Evolutionary conservation across 2,329 filamentous ascomycete genomes (phyloP).

Genomic region (Cordyceps militaris): DNA sequence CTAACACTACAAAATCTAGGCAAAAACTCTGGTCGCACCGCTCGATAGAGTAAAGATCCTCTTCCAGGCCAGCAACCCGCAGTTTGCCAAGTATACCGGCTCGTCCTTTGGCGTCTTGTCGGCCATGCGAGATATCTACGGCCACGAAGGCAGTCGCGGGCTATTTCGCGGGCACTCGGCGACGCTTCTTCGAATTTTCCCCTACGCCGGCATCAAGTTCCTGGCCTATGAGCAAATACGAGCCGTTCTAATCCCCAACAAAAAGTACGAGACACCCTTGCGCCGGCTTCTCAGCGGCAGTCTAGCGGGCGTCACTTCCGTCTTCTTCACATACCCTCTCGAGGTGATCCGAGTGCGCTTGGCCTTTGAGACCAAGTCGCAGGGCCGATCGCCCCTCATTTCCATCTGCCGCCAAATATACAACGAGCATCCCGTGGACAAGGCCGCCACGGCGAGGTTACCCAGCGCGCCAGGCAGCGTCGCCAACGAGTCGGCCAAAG

Average conservation of each 20-base stretch:
- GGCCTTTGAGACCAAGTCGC: constrained; percentile 83
- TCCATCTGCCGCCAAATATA: constrained; percentile 84
- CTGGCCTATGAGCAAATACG: constrained; percentile 96
- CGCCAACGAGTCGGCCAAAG: constrained; percentile 36
- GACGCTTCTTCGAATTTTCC: constrained; percentile 88
- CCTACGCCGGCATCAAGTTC: constrained; percentile 97
- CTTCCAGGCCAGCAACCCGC: constrained; percentile 90
- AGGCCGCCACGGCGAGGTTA: constrained; percentile 22
- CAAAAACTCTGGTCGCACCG: constrained; percentile 90
- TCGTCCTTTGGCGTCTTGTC: constrained; percentile 78
- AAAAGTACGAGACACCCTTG: constrained; percentile 69
- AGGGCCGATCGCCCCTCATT: constrained; percentile 61
- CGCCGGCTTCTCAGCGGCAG: constrained; percentile 69
- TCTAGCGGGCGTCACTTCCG: constrained; percentile 76
- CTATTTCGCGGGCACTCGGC: constrained; percentile 93
- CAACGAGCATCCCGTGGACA: constrained; percentile 54
- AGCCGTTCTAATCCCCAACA: constrained; percentile 62
- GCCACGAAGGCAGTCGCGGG: constrained; percentile 63
- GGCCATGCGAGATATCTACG: constrained; percentile 79
- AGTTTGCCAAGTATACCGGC: constrained; percentile 87
- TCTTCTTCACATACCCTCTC: constrained; percentile 93
- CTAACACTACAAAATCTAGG: constrained; percentile 42
- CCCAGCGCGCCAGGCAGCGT: constrained; percentile 23
- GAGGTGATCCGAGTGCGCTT: constrained; percentile 89
- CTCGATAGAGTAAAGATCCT: constrained; percentile 98